Evolutionary conservation across 129 eudicot genomes (phyloP).

Genomic region (Pulicaria dysenterica): DNA sequence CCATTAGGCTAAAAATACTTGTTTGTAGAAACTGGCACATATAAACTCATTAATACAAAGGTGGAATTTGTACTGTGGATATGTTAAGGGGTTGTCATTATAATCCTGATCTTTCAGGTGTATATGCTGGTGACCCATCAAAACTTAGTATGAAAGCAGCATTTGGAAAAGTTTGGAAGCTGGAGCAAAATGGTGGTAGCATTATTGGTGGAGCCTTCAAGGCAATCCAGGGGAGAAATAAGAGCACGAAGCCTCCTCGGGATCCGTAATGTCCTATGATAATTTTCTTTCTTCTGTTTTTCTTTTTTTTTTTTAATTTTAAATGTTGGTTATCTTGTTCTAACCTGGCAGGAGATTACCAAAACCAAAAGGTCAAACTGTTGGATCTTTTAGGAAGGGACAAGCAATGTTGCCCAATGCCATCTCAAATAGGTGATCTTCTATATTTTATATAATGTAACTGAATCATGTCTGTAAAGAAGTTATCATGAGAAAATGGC

Average conservation of each 20-base stretch:
- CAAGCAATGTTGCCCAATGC: slow-evolving; percentile 78
- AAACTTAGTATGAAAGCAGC: slow-evolving; percentile 96
- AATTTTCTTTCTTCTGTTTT: not conserved
- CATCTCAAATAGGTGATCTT: slow-evolving; percentile 61
- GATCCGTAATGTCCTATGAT: slow-evolving; percentile 70
- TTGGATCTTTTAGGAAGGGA: slow-evolving; percentile 92
- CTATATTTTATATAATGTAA: not conserved
- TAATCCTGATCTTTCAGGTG: slow-evolving; percentile 51
- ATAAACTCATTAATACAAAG: too few relatives aligned
- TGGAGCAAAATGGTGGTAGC: slow-evolving; percentile 91
- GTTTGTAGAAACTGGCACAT: too few relatives aligned
- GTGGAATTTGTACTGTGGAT: not conserved
- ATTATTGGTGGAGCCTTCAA: slow-evolving; percentile 84
- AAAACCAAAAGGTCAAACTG: slow-evolving; percentile 93
- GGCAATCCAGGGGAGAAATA: slow-evolving; percentile 65
- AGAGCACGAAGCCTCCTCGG: slow-evolving; percentile 57
- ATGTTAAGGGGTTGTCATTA: slow-evolving; percentile 3
- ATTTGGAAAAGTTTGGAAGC: slow-evolving; percentile 93
- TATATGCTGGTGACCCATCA: slow-evolving; percentile 97
- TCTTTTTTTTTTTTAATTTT: slow-evolving; percentile 24
- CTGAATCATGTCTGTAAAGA: not conserved
- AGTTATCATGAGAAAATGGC: too few relatives aligned
- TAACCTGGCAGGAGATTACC: slow-evolving; percentile 75
- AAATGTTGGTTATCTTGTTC: not conserved
- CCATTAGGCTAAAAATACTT: too few relatives aligned